Evolutionary conservation across 345 rosid genomes (phyloP).

Genomic region (Euphorbia peplus): DNA sequence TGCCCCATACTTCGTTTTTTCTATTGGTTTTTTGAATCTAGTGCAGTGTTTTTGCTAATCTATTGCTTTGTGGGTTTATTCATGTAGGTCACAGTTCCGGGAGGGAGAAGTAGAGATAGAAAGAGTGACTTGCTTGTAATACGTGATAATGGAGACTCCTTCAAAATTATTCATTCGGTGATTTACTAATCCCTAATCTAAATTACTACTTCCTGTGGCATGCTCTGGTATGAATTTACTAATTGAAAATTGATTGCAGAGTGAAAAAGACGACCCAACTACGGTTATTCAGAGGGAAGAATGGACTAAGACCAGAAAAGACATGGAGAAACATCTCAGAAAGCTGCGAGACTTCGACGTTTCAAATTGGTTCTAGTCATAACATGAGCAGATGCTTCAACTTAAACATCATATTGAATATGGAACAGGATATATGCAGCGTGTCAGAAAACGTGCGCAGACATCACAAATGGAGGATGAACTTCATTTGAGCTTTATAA

Average conservation of each 20-base stretch:
- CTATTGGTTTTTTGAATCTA: background rate
- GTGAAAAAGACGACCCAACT: slow-evolving; percentile 67
- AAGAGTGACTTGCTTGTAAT: slow-evolving; percentile 78
- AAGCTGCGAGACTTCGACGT: slow-evolving; percentile 75
- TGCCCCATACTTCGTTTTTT: background rate
- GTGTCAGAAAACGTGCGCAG: background rate
- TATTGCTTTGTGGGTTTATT: background rate
- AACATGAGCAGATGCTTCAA: too few species aligned
- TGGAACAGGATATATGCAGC: background rate
- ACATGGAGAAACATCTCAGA: slow-evolving; percentile 90
- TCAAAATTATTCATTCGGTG: slow-evolving; percentile 71
- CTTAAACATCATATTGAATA: too few species aligned
- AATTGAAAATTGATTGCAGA: slow-evolving; percentile 36
- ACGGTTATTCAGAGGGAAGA: slow-evolving; percentile 82
- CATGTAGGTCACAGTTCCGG: slow-evolving; percentile 71
- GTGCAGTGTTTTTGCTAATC: background rate
- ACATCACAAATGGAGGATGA: background rate
- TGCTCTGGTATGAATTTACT: background rate
- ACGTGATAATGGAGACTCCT: slow-evolving; percentile 74
- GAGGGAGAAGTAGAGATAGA: slow-evolving; percentile 79
- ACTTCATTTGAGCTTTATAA: background rate
- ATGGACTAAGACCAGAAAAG: slow-evolving; percentile 68
- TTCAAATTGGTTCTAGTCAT: slow-evolving; percentile 77
- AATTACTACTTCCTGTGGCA: background rate
- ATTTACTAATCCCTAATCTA: slow-evolving; percentile 6